A percentile compares a stretch with the other conserved stretches of the same genome.
Conservation (phyloP, 768 basidiomycete species). For the Termitomyces sp. region DNA sequence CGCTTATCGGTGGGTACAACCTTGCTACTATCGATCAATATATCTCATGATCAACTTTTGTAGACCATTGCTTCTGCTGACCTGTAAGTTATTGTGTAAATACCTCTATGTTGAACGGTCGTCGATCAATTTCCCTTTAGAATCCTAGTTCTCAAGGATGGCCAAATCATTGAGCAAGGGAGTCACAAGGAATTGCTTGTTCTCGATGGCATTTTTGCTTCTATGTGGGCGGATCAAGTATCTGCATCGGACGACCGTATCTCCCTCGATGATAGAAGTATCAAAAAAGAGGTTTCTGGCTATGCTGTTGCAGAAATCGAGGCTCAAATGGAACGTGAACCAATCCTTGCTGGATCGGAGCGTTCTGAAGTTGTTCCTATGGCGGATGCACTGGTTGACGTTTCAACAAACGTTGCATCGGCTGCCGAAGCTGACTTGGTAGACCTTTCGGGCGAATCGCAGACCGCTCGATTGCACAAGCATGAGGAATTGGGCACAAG, state of each 20-base stretch:
- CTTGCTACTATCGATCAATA: not conserved
- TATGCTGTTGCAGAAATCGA: constrained; percentile 39
- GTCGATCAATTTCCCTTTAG: constrained; percentile 30
- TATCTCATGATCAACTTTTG: constrained; percentile 15
- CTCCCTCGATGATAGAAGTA: constrained; percentile 18
- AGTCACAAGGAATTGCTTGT: constrained; percentile 75
- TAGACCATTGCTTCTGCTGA: constrained; percentile 59
- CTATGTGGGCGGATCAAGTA: constrained; percentile 88
- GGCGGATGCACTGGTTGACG: constrained; percentile 4
- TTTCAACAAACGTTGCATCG: constrained; percentile 7
- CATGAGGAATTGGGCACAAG: constrained; percentile 14
- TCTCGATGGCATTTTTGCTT: constrained; percentile 68
- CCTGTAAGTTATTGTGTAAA: constrained; percentile 37
- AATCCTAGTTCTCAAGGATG: constrained; percentile 89
- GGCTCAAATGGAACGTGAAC: constrained; percentile 3
- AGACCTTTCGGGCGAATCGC: constrained; percentile 13
- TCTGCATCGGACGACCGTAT: constrained; percentile 56
- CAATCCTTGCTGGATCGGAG: not conserved
- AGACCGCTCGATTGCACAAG: constrained; percentile 4
- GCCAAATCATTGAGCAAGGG: constrained; percentile 82
- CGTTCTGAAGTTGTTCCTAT: constrained; percentile 4
- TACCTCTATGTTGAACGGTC: not conserved
- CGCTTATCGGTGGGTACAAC: constrained; percentile 60
- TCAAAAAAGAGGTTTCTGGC: constrained; percentile 40
- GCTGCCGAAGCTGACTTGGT: not conserved